Evolutionary conservation across 371 early-diverging fungal species (phyloP), one percentile per base, ranked within the genome.

Genomic region (Mortierella sp.): DNA sequence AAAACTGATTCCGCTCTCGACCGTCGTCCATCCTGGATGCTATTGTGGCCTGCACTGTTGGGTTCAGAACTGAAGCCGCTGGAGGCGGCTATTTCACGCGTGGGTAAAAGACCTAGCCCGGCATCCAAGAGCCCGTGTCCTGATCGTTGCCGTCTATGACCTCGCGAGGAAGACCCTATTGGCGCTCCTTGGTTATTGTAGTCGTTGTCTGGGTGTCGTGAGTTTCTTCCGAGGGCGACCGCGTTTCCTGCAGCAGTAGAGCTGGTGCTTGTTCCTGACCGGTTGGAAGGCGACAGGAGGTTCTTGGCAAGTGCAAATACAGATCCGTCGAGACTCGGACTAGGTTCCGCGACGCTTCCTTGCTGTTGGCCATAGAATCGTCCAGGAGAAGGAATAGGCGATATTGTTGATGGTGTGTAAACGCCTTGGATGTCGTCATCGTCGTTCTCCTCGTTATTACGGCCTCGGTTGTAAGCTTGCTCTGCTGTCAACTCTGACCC

Each of bases 351-450:
- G 3, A 31, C 24, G 68, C 28, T 74, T 0, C 82, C 77, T 28
- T 44, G 60, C n/a, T 84, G 85, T 21, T 70, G 73, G 28, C 76
- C 52, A 47, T 74, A 81, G 38, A 86, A 57, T 42, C 87, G 70
- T 28, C 87, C 79, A 2, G 87, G 87, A 0, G 87, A 86, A 10
- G 87, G 87, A 38, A 86, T 86, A 13, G 87, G 87, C 4, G 87
- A 86, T 55, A 86, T 86, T 5, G 87, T 86, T 2, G 87, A 86
- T n/a, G 87, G 87, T 24, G 87, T 86, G 28, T 86, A 80, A 4
- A 75, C 80, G 0, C 83, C 87, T 2, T 34, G 34, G 26, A 58
- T 44, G 10, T 78, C 78, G 8, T 78, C 80, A 2, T 82, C 87
- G 16, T 70, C 76, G 34, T 68, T 71, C 55, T 57, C 72, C 47